Conservation (phyloP, 2,329 filamentous ascomycete genomes). For the Biscogniauxia sp. region DNA sequence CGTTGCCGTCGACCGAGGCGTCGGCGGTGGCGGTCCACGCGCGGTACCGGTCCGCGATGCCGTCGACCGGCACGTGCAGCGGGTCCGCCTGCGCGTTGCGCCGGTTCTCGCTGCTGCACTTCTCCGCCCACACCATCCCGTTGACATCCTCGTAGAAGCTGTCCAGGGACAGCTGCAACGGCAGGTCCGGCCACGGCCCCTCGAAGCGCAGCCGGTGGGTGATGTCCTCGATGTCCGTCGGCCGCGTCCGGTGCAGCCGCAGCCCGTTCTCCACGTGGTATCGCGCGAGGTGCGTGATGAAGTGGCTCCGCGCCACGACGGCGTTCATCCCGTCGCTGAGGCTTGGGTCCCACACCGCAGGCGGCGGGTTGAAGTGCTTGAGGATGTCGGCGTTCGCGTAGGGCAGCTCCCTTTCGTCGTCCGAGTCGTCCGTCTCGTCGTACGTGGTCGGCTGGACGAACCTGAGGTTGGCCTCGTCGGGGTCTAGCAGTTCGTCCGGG, state of each 20-base stretch:
- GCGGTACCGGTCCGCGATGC: slow-evolving; percentile 6
- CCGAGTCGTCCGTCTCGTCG: slow-evolving; percentile 15
- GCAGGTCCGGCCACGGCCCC: neutral
- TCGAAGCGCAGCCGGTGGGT: neutral
- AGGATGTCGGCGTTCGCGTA: slow-evolving; percentile 3
- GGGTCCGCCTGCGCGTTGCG: slow-evolving; percentile 13
- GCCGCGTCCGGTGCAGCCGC: neutral
- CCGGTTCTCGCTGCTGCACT: slow-evolving; percentile 6
- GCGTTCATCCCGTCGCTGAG: neutral
- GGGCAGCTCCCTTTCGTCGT: slow-evolving; percentile 11
- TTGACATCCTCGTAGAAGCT: neutral
- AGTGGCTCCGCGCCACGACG: neutral
- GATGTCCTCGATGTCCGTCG: neutral
- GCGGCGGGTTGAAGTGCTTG: neutral
- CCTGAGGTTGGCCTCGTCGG: neutral
- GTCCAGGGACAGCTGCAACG: too few species aligned
- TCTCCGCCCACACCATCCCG: neutral
- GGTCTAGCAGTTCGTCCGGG: neutral
- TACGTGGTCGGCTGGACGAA: slow-evolving; percentile 2
- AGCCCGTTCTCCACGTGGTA: neutral
- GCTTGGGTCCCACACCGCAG: neutral
- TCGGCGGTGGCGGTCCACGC: slow-evolving; percentile 19
- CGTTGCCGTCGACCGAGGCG: slow-evolving; percentile 12
- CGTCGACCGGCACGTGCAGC: slow-evolving; percentile 9
- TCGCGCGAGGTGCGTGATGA: neutral